Evolutionary conservation across 116 monocot species (phyloP).

Genomic region (Iris pallida): DNA sequence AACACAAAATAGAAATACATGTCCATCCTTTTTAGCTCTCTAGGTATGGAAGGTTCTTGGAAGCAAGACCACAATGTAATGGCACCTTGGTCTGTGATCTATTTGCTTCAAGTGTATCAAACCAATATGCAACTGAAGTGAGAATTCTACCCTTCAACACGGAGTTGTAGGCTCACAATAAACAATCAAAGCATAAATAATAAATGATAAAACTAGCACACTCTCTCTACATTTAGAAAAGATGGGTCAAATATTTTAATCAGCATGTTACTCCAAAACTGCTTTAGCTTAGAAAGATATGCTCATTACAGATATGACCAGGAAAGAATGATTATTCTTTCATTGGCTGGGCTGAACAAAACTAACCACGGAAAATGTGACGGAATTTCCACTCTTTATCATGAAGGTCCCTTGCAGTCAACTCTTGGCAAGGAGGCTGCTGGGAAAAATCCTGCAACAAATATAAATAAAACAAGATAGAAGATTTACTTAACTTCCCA

Average conservation of each 20-base stretch:
- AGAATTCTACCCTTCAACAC: too few species aligned
- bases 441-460: slow-evolving; percentile 68
- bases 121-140: too few species aligned
- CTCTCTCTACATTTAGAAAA: background rate
- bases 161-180: background rate
- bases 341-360: background rate
- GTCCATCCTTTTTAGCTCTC: too few species aligned
- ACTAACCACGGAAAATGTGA: slow-evolving; percentile 86
- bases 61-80: too few species aligned
- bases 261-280: background rate
- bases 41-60: too few species aligned
- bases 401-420: slow-evolving; percentile 87
- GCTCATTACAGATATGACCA: background rate
- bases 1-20: too few species aligned
- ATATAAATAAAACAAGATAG: slow-evolving; percentile 2
- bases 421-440: slow-evolving; percentile 84
- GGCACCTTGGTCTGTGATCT: too few species aligned
- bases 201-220: background rate
- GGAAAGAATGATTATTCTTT: background rate
- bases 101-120: too few species aligned
- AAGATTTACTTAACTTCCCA: background rate
- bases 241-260: background rate
- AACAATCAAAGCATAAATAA: background rate
- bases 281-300: background rate
- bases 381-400: slow-evolving; percentile 97